Base-by-base conservation (phyloP, 2,329 filamentous ascomycete genomes). In the Phaeoacremonium minimum region DNA sequence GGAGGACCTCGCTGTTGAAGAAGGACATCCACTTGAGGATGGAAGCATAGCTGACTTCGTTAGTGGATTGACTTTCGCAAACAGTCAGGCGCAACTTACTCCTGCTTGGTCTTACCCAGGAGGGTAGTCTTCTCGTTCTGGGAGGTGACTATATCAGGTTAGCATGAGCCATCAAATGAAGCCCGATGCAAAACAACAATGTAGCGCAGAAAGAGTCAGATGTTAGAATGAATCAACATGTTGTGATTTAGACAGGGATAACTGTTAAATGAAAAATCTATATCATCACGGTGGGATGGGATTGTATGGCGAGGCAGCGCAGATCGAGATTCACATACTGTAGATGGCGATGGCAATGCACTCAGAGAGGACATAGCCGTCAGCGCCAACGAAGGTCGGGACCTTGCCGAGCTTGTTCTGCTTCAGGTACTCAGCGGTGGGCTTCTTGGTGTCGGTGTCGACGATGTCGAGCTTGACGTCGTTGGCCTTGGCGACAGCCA, bases 71-170 rank as follows among this genome's bases (percentile, higher is more conserved):
- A 35, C 30, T 22, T 41, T 36, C 14, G 9, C 18, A 19, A 11
- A 9, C 15, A 15, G 13, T 7, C 16, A 9, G 20, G 16, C 4
- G 35, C n/a, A 41, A 62, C 75, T 64, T 72, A 89, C 82, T 98
- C 93, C 77, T 98, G 91, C 85, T 98, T 98, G 73, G 90, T 98
- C 85, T 97, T 97, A 63, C 93, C 93, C 56, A 98, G 83, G 51
- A 98, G 89, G 53, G 89, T 94, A 57, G 93, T 98, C 85, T 97
- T 97, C 84, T 97, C 93, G 69, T 98, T 98, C 75, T 98, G 93
- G 55, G 93, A 97, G 29, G 42, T 44, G 36, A 44, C 42, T 44
- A 29, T 28, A 20, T 7, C 20, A 15, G 15, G 55, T 68, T 53
- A 67, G 60, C 49, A 44, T 37, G 28, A 30, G 18, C 32, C 36